Percentiles rank a stretch among this genome's conserved stretches.
Conservation (phyloP, 2,329 filamentous ascomycete genomes). For the Aspergillus carbonarius region DNA sequence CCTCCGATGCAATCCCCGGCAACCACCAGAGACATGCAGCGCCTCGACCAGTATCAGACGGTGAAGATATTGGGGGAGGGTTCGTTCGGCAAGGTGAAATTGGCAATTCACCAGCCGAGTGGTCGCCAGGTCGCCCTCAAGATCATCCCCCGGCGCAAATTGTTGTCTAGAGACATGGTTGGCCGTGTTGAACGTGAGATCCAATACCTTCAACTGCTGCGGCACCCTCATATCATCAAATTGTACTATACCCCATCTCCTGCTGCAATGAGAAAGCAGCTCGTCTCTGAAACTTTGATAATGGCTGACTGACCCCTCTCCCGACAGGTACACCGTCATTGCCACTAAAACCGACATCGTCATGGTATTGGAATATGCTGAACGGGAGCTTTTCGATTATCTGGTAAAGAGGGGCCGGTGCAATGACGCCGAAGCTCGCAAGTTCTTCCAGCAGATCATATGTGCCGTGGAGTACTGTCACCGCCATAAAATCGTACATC, state of each 20-base stretch:
- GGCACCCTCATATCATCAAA: conserved; percentile 99
- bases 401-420: conserved; percentile 93
- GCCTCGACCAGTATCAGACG: conserved; percentile 88
- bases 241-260: conserved; percentile 60
- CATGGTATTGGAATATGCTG: conserved; percentile 98
- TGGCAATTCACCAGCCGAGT: conserved; percentile 87
- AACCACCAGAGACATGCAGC: conserved; percentile 66
- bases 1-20: conserved; percentile 42
- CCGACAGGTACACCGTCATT: conserved; percentile 82
- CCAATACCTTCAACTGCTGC: conserved; percentile 90
- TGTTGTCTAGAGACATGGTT: conserved; percentile 97
- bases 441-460: conserved; percentile 99
- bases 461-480: conserved; percentile 99
- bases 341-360: conserved; percentile 93
- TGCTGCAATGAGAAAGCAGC: neutral
- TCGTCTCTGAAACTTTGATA: neutral
- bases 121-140: conserved; percentile 96
- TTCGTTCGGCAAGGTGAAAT: conserved; percentile 97
- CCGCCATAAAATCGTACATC: conserved; percentile 96
- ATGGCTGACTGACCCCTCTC: conserved; percentile 16
- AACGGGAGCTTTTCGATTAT: conserved; percentile 95
- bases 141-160: conserved; percentile 93
- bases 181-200: conserved; percentile 97
- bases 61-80: conserved; percentile 91
- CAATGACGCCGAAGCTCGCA: conserved; percentile 86